Evolutionary conservation across 805 yeast species (phyloP), one percentile per base, ranked within the genome.

Genomic region (Yarrowia osloensis): DNA sequence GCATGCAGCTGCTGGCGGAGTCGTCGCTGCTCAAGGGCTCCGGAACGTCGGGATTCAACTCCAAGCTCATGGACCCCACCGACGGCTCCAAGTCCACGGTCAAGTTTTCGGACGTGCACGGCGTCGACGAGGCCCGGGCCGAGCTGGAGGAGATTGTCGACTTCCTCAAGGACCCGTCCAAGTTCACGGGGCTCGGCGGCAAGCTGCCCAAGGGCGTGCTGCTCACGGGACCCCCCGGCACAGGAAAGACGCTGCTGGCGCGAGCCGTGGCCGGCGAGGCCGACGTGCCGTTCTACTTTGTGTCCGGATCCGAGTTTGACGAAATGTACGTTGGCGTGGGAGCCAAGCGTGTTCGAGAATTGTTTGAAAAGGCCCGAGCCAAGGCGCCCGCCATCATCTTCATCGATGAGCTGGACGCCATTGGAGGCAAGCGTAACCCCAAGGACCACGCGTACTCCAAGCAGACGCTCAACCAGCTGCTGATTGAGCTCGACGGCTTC

Each of bases 231-330:
- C 99, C 99, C 42, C 99, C 99, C 47, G 99, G 99, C 79, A 94
- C 99, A 6, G 99, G 99, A 85, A 94, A 95, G 77, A 95, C 99
- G 0, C 81, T 94, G 71, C 84, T 95, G 70, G 98, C 98, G 0
- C 86, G 98, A 73, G 98, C 99, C 31, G 96, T 97, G 33, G 99
- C 99, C 8, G 98, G 98, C 70, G 98, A 94, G 79, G 98, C 99
- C 7, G 98, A 97, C 67, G 98, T 95, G 26, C 99, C 98, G 49
- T 95, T 95, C 76, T 94, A 93, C 79, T 94, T 94, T 78, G 94
- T 95, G 98, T 90, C 97, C 6, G 99, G 99, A 55, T 91, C 97
- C 0, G 99, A 95, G 77, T 95, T 95, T 76, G 99, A 96, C 77
- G 99, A 95, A 79, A 85, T 96, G 72, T 95, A 94, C 74, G 99